Percentiles rank a stretch among this genome's conserved stretches.
These are phyloP conservation scores for Neolentinus lepideus DNA, from an alignment of 1,284 basidiomycete species.

Conservation along the genomic window DNA sequence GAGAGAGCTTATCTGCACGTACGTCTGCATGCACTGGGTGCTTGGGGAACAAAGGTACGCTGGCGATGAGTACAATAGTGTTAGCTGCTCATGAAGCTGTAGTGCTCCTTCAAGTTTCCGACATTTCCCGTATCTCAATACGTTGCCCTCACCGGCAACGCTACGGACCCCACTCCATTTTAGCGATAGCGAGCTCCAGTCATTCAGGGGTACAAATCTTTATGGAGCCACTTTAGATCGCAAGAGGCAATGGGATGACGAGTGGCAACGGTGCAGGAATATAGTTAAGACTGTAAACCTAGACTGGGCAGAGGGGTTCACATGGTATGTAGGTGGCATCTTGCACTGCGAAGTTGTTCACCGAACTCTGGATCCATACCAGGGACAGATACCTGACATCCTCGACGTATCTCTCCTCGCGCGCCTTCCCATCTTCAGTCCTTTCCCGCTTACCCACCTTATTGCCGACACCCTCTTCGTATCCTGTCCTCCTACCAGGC, in stretches of 20 bases:
- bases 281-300: conserved; percentile 29
- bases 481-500: conserved; percentile 80
- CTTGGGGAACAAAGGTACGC: conserved; percentile 22
- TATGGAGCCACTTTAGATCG: conserved; percentile 67
- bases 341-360: neutral
- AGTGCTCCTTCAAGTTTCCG: conserved; percentile 23
- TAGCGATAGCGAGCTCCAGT: conserved; percentile 47
- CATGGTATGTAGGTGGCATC: conserved; percentile 47
- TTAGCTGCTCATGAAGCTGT: neutral
- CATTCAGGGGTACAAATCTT: conserved; percentile 73
- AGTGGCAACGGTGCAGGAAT: conserved; percentile 47
- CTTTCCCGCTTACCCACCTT: conserved; percentile 53
- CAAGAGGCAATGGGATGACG: conserved; percentile 45
- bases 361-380: neutral
- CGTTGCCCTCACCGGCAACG: conserved; percentile 49
- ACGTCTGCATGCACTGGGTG: conserved; percentile 71
- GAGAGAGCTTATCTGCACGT: conserved; percentile 65
- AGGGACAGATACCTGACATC: conserved; percentile 71
- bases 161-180: conserved; percentile 80
- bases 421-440: conserved; percentile 82
- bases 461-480: conserved; percentile 38
- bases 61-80: neutral
- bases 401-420: conserved; percentile 74
- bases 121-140: conserved; percentile 60
- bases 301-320: conserved; percentile 45